Conservation (phyloP, 2,329 filamentous ascomycete species). For the Fusarium buxicola region DNA sequence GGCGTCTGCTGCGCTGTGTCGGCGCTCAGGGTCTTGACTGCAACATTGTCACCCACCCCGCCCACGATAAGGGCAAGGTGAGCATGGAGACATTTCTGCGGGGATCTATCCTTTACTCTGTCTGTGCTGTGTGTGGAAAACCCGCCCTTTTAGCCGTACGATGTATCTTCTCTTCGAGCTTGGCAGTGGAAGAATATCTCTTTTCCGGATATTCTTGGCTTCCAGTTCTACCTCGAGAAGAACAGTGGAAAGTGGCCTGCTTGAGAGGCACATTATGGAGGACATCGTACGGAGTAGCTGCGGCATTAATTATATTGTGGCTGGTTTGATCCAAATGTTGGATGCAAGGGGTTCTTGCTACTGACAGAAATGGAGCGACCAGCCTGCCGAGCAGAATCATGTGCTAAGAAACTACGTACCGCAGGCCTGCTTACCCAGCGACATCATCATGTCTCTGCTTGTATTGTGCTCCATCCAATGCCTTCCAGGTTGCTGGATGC, state of each 20-base stretch:
- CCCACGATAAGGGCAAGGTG: not conserved
- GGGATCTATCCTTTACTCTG: not conserved
- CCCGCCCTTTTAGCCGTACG: not conserved
- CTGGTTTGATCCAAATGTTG: too few relatives aligned
- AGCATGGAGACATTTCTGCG: slow-evolving; percentile 16
- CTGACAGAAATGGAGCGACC: too few relatives aligned
- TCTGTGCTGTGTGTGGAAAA: not conserved
- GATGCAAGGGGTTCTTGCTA: too few relatives aligned
- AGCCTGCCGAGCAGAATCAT: too few relatives aligned
- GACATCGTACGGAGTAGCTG: too few relatives aligned
- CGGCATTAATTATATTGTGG: too few relatives aligned
- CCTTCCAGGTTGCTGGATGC: too few relatives aligned
- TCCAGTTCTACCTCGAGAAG: not conserved
- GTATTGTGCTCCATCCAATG: too few relatives aligned
- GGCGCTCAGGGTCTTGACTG: not conserved
- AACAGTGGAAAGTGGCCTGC: slow-evolving; percentile 9
- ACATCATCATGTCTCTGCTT: too few relatives aligned
- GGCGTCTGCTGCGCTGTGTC: not conserved
- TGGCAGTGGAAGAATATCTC: not conserved
- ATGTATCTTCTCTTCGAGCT: not conserved
- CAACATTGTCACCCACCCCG: not conserved
- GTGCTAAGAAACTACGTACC: too few relatives aligned
- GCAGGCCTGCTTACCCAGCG: too few relatives aligned
- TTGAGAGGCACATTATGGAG: not conserved
- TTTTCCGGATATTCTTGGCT: slow-evolving; percentile 1